Evolutionary conservation across 257 asterid genomes (phyloP).

Genomic region (Scutellaria barbata): DNA sequence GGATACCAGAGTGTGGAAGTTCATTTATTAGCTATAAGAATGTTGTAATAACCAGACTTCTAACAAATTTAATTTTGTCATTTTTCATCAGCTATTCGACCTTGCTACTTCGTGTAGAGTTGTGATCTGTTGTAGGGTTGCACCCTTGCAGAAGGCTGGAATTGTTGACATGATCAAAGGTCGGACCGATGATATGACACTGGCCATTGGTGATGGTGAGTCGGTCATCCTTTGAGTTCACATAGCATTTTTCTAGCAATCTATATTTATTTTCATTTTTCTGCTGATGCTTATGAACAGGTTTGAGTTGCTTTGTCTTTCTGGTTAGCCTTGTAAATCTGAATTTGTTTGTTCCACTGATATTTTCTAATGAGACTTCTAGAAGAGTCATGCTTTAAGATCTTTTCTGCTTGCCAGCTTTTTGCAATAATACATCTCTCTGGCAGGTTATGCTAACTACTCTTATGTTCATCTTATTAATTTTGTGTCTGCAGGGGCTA

Average conservation of each 20-base stretch:
- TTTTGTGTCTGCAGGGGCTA: conserved; percentile 72
- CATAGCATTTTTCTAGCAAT: conserved; percentile 17
- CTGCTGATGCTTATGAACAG: conserved; percentile 22
- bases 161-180: conserved; percentile 90
- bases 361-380: conserved; percentile 21
- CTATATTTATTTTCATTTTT: background rate
- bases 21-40: conserved; percentile 25
- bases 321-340: conserved; percentile 42
- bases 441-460: conserved; percentile 22
- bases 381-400: conserved; percentile 4
- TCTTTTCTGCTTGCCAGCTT: conserved; percentile 14
- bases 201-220: conserved; percentile 99
- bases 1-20: conserved; percentile 17
- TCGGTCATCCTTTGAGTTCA: conserved; percentile 31
- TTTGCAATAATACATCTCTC: conserved; percentile 21
- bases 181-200: conserved; percentile 95
- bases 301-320: conserved; percentile 19
- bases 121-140: conserved; percentile 97
- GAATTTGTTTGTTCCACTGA: conserved; percentile 41
- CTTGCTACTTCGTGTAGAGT: conserved; percentile 88
- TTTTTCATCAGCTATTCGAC: conserved; percentile 74
- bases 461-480: conserved; percentile 37
- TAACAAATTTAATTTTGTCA: conserved; percentile 39
- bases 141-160: conserved; percentile 99
- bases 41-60: conserved; percentile 34